Evolutionary conservation across 1,284 basidiomycete species (phyloP), one percentile per base, ranked within the genome.

Genomic region (Tremellales sp.): DNA sequence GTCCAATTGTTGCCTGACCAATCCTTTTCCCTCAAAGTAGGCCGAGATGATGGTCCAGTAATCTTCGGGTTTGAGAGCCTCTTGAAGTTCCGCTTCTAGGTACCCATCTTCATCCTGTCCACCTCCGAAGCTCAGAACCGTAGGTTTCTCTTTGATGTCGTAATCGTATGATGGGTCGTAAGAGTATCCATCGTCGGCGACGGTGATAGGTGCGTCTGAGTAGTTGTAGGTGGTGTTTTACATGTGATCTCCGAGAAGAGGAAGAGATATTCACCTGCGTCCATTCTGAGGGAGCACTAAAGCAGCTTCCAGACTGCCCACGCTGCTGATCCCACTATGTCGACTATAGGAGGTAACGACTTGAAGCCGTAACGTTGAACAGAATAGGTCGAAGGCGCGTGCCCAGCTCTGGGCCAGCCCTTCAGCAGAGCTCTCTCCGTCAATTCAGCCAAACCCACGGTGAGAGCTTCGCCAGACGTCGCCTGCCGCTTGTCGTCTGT

Each of bases 1-100:
- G 77, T 96, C 92, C 49, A 98, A 83, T 74, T 99, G 94, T 73
- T 98, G 96, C 48, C 91, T 84, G 50, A 98, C 96, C 52, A 99
- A 85, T 75, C 94, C 94, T 75, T 96, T 97, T 73, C 93, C 88
- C 56, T 90, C 86, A 72, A 98, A 98, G 79, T 97, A 98, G 64
- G 89, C 85, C 54, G 89, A 87, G 66, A 98, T 97, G 64, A 96
- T 84, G 40, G 86, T 86, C 92, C 92, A 97, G 70, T 89, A 91
- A 68, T 93, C 90, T 71, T 94, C 91, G 68, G 91, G 89, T 1
- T 86, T 88, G 75, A 93, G 68, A 11, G 66, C 51, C n/a, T n/a
- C n/a, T n/a, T n/a, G n/a, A n/a, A n/a, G n/a, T n/a, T n/a, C n/a
- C 67, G 86, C 85, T 62, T 86, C 84, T 52, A 80, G 81, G 10